Evolutionary conservation across 2,329 filamentous ascomycete genomes (phyloP).

Genomic region (Fusarium chuoi): DNA sequence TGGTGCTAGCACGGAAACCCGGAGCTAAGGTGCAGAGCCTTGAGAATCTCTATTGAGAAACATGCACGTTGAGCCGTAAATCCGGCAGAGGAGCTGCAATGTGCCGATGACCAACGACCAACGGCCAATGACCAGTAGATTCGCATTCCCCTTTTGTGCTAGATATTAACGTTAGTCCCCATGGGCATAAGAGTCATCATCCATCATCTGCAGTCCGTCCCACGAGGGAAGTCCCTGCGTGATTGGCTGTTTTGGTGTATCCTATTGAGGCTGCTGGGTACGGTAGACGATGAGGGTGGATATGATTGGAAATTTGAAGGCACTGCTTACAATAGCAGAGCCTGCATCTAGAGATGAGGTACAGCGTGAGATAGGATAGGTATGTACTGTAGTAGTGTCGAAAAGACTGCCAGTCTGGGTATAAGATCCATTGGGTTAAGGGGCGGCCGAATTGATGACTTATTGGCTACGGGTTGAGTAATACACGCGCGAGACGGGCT

Average conservation of each 20-base stretch:
- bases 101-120: constrained; percentile 22
- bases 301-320: constrained; percentile 21
- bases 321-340: constrained; percentile 40
- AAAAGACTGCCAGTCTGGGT: background rate
- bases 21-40: constrained; percentile 25
- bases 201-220: constrained; percentile 27
- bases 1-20: constrained; percentile 11
- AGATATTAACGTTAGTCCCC: constrained; percentile 6
- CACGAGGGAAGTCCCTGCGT: background rate
- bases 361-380: background rate
- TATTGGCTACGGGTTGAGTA: constrained; percentile 6
- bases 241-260: constrained; percentile 9
- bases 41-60: background rate
- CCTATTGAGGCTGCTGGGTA: constrained; percentile 19
- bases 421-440: constrained; percentile 13
- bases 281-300: constrained; percentile 10
- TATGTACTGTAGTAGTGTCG: background rate
- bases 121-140: constrained; percentile 4
- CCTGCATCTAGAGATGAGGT: background rate
- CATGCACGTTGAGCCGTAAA: constrained; percentile 39
- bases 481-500: constrained; percentile 6
- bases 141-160: background rate
- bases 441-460: background rate
- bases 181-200: constrained; percentile 40
- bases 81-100: constrained; percentile 31